A percentile compares a stretch with the other conserved stretches of the same genome.
These are phyloP conservation scores for Clitopilus passeckerianus DNA, from an alignment of 768 basidiomycete species.

Conservation along the genomic window DNA sequence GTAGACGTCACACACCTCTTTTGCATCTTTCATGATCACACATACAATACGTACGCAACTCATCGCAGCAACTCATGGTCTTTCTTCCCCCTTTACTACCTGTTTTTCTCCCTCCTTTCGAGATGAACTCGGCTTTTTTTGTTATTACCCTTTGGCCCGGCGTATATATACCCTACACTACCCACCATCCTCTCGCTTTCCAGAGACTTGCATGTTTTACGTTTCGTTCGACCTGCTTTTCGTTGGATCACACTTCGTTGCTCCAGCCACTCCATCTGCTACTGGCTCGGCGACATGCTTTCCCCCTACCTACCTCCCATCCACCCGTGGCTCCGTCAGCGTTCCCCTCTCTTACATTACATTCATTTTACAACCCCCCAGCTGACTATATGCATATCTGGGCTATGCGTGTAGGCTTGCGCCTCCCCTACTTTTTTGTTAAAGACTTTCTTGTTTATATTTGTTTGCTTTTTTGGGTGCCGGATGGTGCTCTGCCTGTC, in stretches of 20 bases:
- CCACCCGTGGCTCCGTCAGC: not conserved
- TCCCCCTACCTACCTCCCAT: not conserved
- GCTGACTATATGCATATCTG: not conserved
- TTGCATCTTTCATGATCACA: not conserved
- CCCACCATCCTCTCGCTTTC: not conserved
- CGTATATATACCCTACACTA: not conserved
- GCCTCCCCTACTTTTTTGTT: not conserved
- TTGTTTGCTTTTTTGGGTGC: not conserved
- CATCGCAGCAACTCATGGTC: not conserved
- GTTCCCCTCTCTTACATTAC: not conserved
- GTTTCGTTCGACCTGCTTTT: not conserved
- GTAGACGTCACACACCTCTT: not conserved
- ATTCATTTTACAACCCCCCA: not conserved
- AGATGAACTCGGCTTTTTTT: not conserved
- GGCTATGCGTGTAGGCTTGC: not conserved
- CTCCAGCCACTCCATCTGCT: not conserved
- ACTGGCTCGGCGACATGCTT: not conserved
- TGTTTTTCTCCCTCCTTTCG: not conserved
- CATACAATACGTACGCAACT: not conserved
- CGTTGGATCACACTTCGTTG: not conserved
- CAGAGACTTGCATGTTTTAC: not conserved
- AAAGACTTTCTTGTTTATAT: not conserved
- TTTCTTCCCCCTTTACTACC: not conserved
- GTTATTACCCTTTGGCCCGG: not conserved
- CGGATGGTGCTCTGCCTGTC: not conserved